phyloP scores from a whole-genome alignment of 768 basidiomycete species.

The Psilocybe sp. region DNA sequence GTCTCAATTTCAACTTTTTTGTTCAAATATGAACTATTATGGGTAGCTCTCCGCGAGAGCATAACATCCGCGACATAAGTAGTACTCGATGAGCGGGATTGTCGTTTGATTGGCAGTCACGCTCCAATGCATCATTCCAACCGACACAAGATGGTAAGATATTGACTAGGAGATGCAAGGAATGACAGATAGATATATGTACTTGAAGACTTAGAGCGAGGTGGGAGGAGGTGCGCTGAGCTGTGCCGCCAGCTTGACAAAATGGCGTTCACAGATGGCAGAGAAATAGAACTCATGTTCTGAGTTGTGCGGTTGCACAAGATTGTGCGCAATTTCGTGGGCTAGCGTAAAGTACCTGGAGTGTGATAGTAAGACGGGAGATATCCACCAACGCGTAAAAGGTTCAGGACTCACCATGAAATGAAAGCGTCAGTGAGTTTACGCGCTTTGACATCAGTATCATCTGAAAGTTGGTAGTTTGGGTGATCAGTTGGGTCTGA shows the following conservation, averaged over 20 bases:
- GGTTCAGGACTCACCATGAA: slow-evolving; percentile 57
- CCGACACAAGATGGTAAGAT: too few species aligned
- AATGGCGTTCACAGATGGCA: slow-evolving; percentile 74
- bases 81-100: too few species aligned
- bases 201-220: background rate
- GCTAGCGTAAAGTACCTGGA: slow-evolving; percentile 86
- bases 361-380: background rate
- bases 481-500: background rate
- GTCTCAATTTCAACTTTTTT: too few species aligned
- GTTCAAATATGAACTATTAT: too few species aligned
- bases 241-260: slow-evolving; percentile 36
- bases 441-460: slow-evolving; percentile 57
- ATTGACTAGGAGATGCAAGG: too few species aligned
- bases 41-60: too few species aligned
- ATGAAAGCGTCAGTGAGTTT: slow-evolving; percentile 62
- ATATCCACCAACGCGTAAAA: background rate
- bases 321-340: slow-evolving; percentile 91
- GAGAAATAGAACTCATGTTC: slow-evolving; percentile 96
- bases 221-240: background rate
- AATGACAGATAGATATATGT: too few species aligned
- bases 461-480: slow-evolving; percentile 46
- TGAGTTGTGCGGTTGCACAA: slow-evolving; percentile 83
- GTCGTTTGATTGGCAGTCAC: too few species aligned
- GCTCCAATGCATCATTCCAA: too few species aligned
- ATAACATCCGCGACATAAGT: too few species aligned